Conservation (phyloP, 306 rosid species). For the Casuarina equisetifolia region DNA sequence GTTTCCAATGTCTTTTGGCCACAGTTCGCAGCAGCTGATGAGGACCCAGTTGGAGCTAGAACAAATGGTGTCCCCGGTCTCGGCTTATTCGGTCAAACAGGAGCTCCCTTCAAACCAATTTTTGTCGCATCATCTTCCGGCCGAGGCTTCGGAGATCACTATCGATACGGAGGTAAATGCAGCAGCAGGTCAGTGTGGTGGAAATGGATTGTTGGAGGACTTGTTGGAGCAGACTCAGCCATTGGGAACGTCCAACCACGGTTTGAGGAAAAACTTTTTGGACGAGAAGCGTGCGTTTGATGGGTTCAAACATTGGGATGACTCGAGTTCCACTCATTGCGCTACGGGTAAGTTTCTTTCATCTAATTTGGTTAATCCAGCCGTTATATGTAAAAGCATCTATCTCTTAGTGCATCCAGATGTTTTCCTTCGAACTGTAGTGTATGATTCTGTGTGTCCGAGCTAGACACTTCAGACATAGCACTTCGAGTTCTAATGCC, state of each 20-base stretch:
- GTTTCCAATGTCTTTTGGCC: slow-evolving; percentile 40
- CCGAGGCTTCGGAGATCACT: slow-evolving; percentile 28
- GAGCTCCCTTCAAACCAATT: slow-evolving; percentile 77
- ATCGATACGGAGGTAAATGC: slow-evolving; percentile 32
- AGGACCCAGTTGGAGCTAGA: slow-evolving; percentile 44
- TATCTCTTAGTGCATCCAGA: neutral
- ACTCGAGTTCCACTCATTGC: slow-evolving; percentile 41
- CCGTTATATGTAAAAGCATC: neutral
- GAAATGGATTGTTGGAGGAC: slow-evolving; percentile 49
- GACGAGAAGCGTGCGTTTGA: slow-evolving; percentile 47
- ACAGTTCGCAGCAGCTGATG: slow-evolving; percentile 33
- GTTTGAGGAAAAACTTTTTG: slow-evolving; percentile 31
- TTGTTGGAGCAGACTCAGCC: slow-evolving; percentile 57
- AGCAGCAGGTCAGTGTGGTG: slow-evolving; percentile 18
- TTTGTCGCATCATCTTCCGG: neutral
- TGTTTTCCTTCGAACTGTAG: neutral
- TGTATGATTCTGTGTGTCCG: neutral
- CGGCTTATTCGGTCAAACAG: slow-evolving; percentile 33
- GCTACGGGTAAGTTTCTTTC: slow-evolving; percentile 36
- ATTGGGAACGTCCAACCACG: slow-evolving; percentile 31
- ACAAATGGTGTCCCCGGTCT: slow-evolving; percentile 21
- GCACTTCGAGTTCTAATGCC: neutral
- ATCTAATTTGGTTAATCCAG: neutral
- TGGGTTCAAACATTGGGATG: slow-evolving; percentile 38
- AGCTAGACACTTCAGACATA: neutral